phyloP scores from a whole-genome alignment of 2,329 filamentous ascomycete species.

The Acrodontium crateriforme region DNA sequence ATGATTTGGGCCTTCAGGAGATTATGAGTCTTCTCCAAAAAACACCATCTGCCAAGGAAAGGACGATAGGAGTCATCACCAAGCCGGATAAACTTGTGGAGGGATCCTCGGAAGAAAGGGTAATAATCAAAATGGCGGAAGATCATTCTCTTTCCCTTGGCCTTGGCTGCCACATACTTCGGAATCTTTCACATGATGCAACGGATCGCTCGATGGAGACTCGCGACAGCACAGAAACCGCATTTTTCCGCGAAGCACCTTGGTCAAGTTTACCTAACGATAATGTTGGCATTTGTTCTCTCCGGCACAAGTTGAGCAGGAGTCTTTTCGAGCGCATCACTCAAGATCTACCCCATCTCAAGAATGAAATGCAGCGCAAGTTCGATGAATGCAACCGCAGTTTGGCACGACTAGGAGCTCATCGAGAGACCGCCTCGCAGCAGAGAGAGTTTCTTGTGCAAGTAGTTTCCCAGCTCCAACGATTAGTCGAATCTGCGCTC shows the following conservation, averaged over 20 bases:
- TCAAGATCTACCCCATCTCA: too few species aligned
- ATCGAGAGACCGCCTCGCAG: not conserved
- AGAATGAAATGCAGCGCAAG: too few species aligned
- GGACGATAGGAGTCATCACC: conserved; percentile 22
- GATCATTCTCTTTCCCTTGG: not conserved
- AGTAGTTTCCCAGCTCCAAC: not conserved
- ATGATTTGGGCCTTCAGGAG: conserved; percentile 30
- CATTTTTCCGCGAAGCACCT: too few species aligned
- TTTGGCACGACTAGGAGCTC: not conserved
- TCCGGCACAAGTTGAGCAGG: too few species aligned
- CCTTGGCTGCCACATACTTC: not conserved
- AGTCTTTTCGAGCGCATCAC: too few species aligned
- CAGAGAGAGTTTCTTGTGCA: not conserved
- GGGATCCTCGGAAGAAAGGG: not conserved
- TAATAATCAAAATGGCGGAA: not conserved
- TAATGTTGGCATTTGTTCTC: too few species aligned
- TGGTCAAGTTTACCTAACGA: too few species aligned
- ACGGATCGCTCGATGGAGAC: not conserved
- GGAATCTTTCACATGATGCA: not conserved
- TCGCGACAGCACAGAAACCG: not conserved
- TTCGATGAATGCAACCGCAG: not conserved
- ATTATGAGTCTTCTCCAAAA: conserved; percentile 27
- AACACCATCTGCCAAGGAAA: conserved; percentile 12
- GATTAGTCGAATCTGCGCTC: conserved; percentile 1
- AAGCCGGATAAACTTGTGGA: conserved; percentile 23